Evolutionary conservation across 345 rosid genomes (phyloP).

Genomic region (Kernera saxatilis): DNA sequence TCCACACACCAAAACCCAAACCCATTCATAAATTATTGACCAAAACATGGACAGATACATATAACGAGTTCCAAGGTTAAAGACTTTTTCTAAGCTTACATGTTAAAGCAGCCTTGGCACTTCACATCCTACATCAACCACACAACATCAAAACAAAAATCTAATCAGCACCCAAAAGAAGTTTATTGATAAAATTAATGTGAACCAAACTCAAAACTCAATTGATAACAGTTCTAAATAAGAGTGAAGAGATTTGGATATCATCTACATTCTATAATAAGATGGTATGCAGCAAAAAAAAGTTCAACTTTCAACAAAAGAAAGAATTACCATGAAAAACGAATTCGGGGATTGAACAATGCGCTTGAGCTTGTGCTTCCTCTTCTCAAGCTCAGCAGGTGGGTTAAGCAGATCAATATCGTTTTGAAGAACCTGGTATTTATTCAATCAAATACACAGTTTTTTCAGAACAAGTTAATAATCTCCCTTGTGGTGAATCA

Average conservation of each 20-base stretch:
- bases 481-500: too few relatives aligned
- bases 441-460: not conserved
- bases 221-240: not conserved
- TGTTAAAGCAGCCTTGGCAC: slow-evolving; percentile 58
- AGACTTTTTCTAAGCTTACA: slow-evolving; percentile 17
- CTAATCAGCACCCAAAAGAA: not conserved
- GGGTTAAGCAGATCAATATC: slow-evolving; percentile 67
- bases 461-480: not conserved
- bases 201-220: not conserved
- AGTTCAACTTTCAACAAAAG: not conserved
- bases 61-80: not conserved
- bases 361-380: slow-evolving; percentile 75
- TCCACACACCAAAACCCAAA: not conserved
- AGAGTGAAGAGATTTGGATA: not conserved
- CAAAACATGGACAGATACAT: not conserved
- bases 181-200: not conserved
- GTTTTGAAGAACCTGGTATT: slow-evolving; percentile 50
- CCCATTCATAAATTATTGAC: not conserved
- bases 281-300: not conserved
- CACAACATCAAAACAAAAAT: not conserved
- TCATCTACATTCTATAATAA: not conserved
- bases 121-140: slow-evolving; percentile 42
- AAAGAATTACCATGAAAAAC: slow-evolving; percentile 44
- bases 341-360: slow-evolving; percentile 68
- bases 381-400: slow-evolving; percentile 68